Percentiles rank a stretch among this genome's conserved stretches.
phyloP scores from a whole-genome alignment of 2,329 filamentous ascomycete species.

The Colletotrichum brevisporum region DNA sequence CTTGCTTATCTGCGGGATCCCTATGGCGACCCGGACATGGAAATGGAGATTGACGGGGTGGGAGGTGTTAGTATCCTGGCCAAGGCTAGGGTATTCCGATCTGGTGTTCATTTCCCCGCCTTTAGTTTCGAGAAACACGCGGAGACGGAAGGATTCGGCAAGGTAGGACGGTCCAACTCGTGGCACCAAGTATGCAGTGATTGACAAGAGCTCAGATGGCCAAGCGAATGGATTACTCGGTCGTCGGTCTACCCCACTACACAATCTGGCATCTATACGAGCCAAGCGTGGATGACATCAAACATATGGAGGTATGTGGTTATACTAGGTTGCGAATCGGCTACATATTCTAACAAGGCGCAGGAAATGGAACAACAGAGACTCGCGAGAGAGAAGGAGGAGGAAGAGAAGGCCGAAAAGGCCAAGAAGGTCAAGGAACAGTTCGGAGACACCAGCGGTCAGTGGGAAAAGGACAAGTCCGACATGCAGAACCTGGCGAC shows the following conservation, averaged over 20 bases:
- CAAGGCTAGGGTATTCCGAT: conserved; percentile 94
- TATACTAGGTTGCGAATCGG: background rate
- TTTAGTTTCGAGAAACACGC: conserved; percentile 99
- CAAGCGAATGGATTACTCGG: conserved; percentile 94
- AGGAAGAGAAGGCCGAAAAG: conserved; percentile 79
- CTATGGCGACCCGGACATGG: conserved; percentile 98
- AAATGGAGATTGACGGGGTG: conserved; percentile 99
- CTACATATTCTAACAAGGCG: conserved; percentile 39
- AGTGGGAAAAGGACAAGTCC: conserved; percentile 93
- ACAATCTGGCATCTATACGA: conserved; percentile 99
- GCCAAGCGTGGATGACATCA: conserved; percentile 96
- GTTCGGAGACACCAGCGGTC: conserved; percentile 81
- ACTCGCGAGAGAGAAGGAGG: conserved; percentile 83
- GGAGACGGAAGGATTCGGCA: conserved; percentile 98
- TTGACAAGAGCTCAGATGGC: conserved; percentile 79
- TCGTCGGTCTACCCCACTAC: conserved; percentile 96
- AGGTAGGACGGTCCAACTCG: conserved; percentile 69
- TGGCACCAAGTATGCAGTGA: conserved; percentile 14
- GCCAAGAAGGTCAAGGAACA: conserved; percentile 84
- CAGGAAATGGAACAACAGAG: conserved; percentile 95
- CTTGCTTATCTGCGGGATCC: conserved; percentile 96
- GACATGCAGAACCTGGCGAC: conserved; percentile 79
- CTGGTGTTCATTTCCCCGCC: conserved; percentile 96
- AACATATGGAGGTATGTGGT: conserved; percentile 86
- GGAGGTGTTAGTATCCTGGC: conserved; percentile 97